Evolutionary conservation across 805 yeast genomes (phyloP).

Genomic region (Spathaspora passalidarum): DNA sequence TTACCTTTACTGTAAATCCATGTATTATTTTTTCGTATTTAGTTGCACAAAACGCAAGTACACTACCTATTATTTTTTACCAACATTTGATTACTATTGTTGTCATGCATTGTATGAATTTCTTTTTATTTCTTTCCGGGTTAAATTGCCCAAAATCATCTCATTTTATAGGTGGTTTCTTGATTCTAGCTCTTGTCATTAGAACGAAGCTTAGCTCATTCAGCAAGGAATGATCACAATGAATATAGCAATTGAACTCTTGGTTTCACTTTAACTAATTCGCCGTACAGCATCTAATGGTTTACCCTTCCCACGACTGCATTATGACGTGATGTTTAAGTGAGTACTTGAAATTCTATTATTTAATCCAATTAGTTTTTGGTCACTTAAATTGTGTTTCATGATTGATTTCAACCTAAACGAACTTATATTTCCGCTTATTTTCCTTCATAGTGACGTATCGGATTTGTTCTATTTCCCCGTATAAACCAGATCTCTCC

Average conservation of each 20-base stretch:
- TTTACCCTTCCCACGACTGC: not conserved
- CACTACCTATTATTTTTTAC: constrained; percentile 1
- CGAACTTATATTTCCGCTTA: not conserved
- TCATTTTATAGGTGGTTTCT: not conserved
- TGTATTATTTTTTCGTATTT: not conserved
- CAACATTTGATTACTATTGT: not conserved
- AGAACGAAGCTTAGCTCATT: no score
- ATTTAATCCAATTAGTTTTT: not conserved
- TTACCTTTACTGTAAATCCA: no score
- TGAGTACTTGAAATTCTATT: not conserved
- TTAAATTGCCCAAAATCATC: not conserved
- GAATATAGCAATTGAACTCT: no score
- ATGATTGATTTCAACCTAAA: not conserved
- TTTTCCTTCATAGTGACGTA: not conserved
- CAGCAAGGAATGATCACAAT: no score
- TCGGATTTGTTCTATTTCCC: not conserved
- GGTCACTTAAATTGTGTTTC: not conserved
- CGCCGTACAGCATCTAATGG: no score
- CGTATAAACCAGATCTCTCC: not conserved
- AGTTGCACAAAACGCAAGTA: not conserved
- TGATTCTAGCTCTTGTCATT: no score
- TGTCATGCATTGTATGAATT: not conserved
- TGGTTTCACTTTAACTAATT: no score
- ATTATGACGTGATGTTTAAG: no score
- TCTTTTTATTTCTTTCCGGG: constrained; percentile 2